These are phyloP conservation scores for Malassezia pachydermatis DNA, from an alignment of 1,284 basidiomycete genomes.

Conservation along the genomic window DNA sequence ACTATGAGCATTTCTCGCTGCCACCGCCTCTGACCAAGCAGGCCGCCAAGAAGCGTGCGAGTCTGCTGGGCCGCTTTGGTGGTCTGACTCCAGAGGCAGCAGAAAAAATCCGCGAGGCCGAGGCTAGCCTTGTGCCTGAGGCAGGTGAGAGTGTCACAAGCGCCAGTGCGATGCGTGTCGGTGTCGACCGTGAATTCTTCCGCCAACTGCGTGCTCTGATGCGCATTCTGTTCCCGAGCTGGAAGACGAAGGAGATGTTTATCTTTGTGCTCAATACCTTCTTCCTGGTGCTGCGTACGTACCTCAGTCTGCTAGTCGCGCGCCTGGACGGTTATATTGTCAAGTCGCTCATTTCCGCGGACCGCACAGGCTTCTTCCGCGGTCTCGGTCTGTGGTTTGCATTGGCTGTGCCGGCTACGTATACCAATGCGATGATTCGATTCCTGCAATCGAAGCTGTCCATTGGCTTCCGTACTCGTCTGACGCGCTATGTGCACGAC, in stretches of 20 bases:
- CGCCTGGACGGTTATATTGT: slow-evolving; percentile 82
- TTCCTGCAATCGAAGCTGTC: slow-evolving; percentile 84
- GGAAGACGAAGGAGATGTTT: slow-evolving; percentile 58
- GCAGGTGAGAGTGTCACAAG: slow-evolving; percentile 18
- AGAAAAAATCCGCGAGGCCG: slow-evolving; percentile 19
- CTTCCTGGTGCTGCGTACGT: slow-evolving; percentile 75
- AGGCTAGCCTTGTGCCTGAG: slow-evolving; percentile 21
- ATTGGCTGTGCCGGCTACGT: slow-evolving; percentile 81
- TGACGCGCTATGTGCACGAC: slow-evolving; percentile 85
- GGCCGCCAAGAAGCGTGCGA: slow-evolving; percentile 5
- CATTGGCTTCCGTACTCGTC: slow-evolving; percentile 68
- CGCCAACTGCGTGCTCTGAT: slow-evolving; percentile 51
- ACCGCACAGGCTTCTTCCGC: slow-evolving; percentile 70
- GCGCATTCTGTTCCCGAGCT: slow-evolving; percentile 38
- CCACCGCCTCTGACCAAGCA: slow-evolving; percentile 32
- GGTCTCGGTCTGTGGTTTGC: slow-evolving; percentile 81
- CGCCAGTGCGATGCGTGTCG: slow-evolving; percentile 43
- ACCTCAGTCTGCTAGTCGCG: slow-evolving; percentile 65
- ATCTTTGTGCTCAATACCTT: slow-evolving; percentile 70
- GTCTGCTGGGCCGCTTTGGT: slow-evolving; percentile 10
- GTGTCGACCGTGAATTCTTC: slow-evolving; percentile 67
- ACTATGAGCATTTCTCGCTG: slow-evolving; percentile 36
- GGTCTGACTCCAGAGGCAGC: slow-evolving; percentile 21
- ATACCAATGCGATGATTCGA: slow-evolving; percentile 91
- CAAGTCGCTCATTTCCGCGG: slow-evolving; percentile 73